These are phyloP conservation scores for Fomitopsis pinicola DNA, from an alignment of 1,284 basidiomycete genomes.

Conservation along the genomic window DNA sequence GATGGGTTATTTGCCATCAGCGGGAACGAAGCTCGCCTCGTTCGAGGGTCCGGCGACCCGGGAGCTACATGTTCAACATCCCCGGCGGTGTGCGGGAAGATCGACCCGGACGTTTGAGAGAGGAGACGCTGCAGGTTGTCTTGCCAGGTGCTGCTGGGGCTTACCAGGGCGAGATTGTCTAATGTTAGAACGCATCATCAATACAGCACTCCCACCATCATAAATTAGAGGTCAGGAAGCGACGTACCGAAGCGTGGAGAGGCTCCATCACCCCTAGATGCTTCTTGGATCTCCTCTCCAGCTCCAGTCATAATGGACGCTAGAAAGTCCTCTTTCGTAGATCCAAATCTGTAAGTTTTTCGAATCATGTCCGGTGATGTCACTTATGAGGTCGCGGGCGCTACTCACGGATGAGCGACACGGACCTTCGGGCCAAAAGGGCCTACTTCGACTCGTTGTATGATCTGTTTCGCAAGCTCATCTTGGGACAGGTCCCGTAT, in stretches of 20 bases:
- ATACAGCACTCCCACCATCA: neutral
- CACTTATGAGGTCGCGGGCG: neutral
- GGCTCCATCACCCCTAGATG: slow-evolving; percentile 7
- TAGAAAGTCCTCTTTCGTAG: slow-evolving; percentile 26
- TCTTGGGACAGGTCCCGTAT: slow-evolving; percentile 26
- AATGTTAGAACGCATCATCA: neutral
- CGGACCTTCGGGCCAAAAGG: slow-evolving; percentile 25
- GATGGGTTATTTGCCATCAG: slow-evolving; percentile 7
- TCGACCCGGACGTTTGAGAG: neutral
- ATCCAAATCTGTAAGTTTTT: slow-evolving; percentile 17
- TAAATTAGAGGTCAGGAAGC: neutral
- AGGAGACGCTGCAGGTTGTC: slow-evolving; percentile 17
- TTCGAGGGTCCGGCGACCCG: slow-evolving; percentile 2
- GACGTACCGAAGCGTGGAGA: slow-evolving; percentile 8
- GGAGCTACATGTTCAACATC: neutral
- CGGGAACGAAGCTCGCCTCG: slow-evolving; percentile 8
- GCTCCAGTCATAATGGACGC: slow-evolving; percentile 21
- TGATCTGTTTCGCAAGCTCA: slow-evolving; percentile 24
- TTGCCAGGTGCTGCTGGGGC: slow-evolving; percentile 23
- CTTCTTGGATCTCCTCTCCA: slow-evolving; percentile 14
- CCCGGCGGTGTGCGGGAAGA: neutral
- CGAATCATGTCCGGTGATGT: neutral
- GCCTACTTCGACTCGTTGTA: slow-evolving; percentile 26
- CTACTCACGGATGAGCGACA: slow-evolving; percentile 21
- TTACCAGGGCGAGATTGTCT: slow-evolving; percentile 20